Base-by-base conservation (phyloP, 225 moss, liverwort and hornwort genomes). In the Pleurozium schreberi region DNA sequence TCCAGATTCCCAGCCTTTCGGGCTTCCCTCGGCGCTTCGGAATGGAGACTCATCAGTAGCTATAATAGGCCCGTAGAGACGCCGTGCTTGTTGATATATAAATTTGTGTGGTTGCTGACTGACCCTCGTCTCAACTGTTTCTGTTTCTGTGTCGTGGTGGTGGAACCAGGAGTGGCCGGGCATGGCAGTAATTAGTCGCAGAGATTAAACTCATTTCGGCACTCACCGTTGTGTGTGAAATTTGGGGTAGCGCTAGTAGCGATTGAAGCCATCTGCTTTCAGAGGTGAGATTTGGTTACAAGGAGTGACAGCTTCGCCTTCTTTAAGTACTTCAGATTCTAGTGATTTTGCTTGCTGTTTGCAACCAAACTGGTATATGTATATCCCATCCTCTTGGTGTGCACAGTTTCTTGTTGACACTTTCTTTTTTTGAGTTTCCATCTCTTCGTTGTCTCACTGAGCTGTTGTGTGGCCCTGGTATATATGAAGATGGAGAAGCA, bases 401-500 rank as follows among this genome's bases (percentile, higher is more conserved):
- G 36, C 59, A 49, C 36, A 74, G 33, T 12, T 38, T 74, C 13
- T 49, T 60, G 43, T 30, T 59, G 26, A 19, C 30, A 19, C 26
- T 8, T 42, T 59, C 6, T 18, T 42, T 59, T 14, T 11, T 19
- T 18, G 59, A n/a, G 30, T 25, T 57, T 40, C 10, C 21, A 53
- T 36, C 22, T 43, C 42, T 20, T 40, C 68, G 23, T 84, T 31
- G 69, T 38, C 77, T 86, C 52, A 64, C 77, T 49, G 64, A 7
- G 20, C 26, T 62, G 40, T 40, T 52, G 86, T 86, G 38, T 53
- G 64, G 31, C 11, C 50, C 6, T n/a, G 77, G 59, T 40, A 8
- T 6, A 9, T 60, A 17, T 47, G 71, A 69, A 71, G 81, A 93
- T 93, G 93, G 87, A 21, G 87, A 93, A 93, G 86, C 87, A 52